These are phyloP conservation scores for Mycena filopes DNA, from an alignment of 768 basidiomycete species.

Conservation along the genomic window DNA sequence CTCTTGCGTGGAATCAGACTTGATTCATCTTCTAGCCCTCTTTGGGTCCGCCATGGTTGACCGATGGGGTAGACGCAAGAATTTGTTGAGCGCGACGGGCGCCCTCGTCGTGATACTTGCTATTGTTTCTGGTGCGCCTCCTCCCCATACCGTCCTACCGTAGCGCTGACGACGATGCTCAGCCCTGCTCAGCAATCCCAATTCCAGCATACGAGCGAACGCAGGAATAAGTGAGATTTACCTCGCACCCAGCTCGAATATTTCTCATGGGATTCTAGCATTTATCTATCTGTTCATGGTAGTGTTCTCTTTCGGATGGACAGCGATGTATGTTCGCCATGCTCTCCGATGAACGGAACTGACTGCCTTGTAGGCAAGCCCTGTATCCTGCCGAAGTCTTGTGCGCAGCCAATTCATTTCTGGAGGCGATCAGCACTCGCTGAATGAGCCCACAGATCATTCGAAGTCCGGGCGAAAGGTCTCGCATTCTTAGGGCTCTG, in stretches of 20 bases:
- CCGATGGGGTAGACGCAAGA: constrained; percentile 57
- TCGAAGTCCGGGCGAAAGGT: constrained; percentile 62
- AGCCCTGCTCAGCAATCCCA: constrained; percentile 49
- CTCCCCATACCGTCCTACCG: not conserved
- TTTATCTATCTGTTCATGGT: constrained; percentile 65
- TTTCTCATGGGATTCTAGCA: constrained; percentile 9
- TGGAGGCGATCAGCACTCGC: no score
- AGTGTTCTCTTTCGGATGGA: constrained; percentile 66
- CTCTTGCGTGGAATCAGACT: not conserved
- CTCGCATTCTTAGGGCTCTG: constrained; percentile 61
- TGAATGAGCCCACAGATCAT: constrained; percentile 32
- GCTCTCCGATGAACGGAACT: not conserved
- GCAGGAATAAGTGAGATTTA: constrained; percentile 52
- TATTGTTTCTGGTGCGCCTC: constrained; percentile 51
- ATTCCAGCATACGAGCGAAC: constrained; percentile 50
- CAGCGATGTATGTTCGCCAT: constrained; percentile 54
- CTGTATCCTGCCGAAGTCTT: constrained; percentile 66
- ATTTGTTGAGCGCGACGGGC: constrained; percentile 53
- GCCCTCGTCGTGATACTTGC: constrained; percentile 52
- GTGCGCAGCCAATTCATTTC: no score
- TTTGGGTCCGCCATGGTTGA: constrained; percentile 58
- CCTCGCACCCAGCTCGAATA: no score
- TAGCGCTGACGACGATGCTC: not conserved
- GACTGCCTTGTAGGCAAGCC: constrained; percentile 51
- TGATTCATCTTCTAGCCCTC: not conserved